Evolutionary conservation across 495 filamentous ascomycete species (phyloP).

Genomic region (Penicillium odoratum): DNA sequence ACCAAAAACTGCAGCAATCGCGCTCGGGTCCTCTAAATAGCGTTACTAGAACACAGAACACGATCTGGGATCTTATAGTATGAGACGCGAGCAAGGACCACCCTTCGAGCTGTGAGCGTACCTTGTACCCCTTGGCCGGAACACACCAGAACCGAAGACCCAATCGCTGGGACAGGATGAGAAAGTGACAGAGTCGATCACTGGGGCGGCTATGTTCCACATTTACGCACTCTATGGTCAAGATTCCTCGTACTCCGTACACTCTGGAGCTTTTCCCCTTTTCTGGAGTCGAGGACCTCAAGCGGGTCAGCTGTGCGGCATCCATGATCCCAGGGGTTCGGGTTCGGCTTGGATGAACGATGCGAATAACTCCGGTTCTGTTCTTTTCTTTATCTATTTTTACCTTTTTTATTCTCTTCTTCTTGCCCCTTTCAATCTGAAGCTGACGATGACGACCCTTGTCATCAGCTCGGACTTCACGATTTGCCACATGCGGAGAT

Average conservation of each 20-base stretch:
- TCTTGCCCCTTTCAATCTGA: neutral
- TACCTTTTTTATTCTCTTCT: neutral
- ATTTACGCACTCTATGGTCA: constrained; percentile 7
- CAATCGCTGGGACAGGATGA: constrained; percentile 16
- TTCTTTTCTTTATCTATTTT: neutral
- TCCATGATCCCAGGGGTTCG: constrained; percentile 14
- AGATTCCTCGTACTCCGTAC: neutral
- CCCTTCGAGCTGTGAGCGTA: constrained; percentile 7
- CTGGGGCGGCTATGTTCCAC: constrained; percentile 4
- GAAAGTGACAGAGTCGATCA: constrained; percentile 25
- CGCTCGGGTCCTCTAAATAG: constrained; percentile 11
- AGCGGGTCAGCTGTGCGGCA: constrained; percentile 20
- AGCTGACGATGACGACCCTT: neutral
- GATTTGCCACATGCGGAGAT: constrained; percentile 18
- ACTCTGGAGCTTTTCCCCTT: constrained; percentile 16
- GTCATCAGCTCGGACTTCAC: neutral
- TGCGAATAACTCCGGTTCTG: constrained; percentile 2
- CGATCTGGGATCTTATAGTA: constrained; percentile 19
- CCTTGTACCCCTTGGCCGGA: constrained; percentile 15
- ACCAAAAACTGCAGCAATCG: constrained; percentile 5
- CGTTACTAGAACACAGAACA: constrained; percentile 16
- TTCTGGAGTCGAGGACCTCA: constrained; percentile 11
- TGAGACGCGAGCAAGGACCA: constrained; percentile 21
- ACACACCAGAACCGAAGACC: constrained; percentile 13
- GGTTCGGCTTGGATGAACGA: constrained; percentile 1